Conservation (phyloP, 805 yeast genomes). For the Myxozyma melibiosi region DNA sequence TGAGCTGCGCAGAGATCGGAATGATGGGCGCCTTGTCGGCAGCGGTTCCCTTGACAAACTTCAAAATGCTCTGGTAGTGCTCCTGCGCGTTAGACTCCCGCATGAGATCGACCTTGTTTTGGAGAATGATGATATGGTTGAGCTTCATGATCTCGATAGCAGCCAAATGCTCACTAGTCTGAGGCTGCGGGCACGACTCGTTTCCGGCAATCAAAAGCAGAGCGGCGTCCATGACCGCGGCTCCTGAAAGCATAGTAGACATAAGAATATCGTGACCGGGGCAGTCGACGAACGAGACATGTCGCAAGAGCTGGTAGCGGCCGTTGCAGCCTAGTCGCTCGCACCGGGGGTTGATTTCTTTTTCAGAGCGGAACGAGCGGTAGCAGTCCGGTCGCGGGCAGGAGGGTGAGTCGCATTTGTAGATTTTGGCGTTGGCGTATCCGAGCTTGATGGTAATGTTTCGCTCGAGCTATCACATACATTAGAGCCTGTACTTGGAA, state of each 20-base stretch:
- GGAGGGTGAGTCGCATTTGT: slow-evolving; percentile 80
- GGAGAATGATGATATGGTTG: slow-evolving; percentile 92
- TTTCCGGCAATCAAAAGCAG: slow-evolving; percentile 94
- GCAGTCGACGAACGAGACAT: slow-evolving; percentile 98
- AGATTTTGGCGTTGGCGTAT: slow-evolving; percentile 97
- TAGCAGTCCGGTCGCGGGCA: slow-evolving; percentile 96
- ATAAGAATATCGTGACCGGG: slow-evolving; percentile 99
- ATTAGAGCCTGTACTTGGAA: no score
- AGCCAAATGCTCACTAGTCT: slow-evolving; percentile 98
- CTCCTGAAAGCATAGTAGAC: slow-evolving; percentile 99
- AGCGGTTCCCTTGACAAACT: slow-evolving; percentile 94
- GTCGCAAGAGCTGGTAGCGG: slow-evolving; percentile 87
- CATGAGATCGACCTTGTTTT: slow-evolving; percentile 98
- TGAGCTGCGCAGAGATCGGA: slow-evolving; percentile 98
- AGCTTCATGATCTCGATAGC: slow-evolving; percentile 99
- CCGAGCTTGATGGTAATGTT: slow-evolving; percentile 98
- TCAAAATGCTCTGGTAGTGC: slow-evolving; percentile 88
- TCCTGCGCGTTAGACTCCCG: slow-evolving; percentile 95
- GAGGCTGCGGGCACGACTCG: slow-evolving; percentile 99
- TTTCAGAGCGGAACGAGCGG: slow-evolving; percentile 90
- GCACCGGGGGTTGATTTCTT: slow-evolving; percentile 92
- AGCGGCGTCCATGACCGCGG: slow-evolving; percentile 99
- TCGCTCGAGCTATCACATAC: slow-evolving; percentile 83
- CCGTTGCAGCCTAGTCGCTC: slow-evolving; percentile 86
- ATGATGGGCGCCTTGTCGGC: slow-evolving; percentile 99